Base-by-base conservation (phyloP, 2,329 filamentous ascomycete species). In the Akanthomyces uredinophilus region DNA sequence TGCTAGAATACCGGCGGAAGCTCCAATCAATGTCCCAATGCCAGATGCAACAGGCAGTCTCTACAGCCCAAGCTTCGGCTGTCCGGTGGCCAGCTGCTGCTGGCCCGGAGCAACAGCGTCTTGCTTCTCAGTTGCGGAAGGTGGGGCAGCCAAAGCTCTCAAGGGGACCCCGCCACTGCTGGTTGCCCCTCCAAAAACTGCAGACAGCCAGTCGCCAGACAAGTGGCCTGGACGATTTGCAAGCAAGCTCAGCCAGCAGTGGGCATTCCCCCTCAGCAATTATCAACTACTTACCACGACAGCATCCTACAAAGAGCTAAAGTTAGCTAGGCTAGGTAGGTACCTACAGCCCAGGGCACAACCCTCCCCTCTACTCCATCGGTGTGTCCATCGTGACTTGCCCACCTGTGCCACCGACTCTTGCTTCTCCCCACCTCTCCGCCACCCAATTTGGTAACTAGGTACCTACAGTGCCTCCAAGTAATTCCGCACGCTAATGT, bases 81-180 rank as follows among this genome's bases (percentile, higher is more conserved):
- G 24, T 14, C 39, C 44, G 18, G 32, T 11, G 16, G 14, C 18
- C 52, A 10, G 16, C 24, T 39, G 29, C 35, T 44, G 20, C 37
- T 41, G 14, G 32, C 13, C 4, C 32, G 32, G 32, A 35, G 7
- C 37, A 39, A 16, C 37, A 39, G 16, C 13, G 37, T 5, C 37
- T 5, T 39, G 14, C 46, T 29, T 41, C 32, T 55, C 50, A 24
- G 50, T 61, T 61, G 39, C 32, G 51, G 41, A 55, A 54, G 50
- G 59, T 55, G 59, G 59, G 59, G 59, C 59, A 61, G 13, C 35
- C 7, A 13, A 16, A 53, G 49, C 58, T 60, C 39, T 60, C 16
- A 16, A 39, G 24, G 35, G n/a, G 35, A 53, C 58, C 58, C 57
- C 58, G 39, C 49, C n/a, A 52, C 44, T 54, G 20, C 55, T n/a